These are phyloP conservation scores for Dissophora globulifera DNA, from an alignment of 192 early-diverging fungal genomes.

Conservation along the genomic window DNA sequence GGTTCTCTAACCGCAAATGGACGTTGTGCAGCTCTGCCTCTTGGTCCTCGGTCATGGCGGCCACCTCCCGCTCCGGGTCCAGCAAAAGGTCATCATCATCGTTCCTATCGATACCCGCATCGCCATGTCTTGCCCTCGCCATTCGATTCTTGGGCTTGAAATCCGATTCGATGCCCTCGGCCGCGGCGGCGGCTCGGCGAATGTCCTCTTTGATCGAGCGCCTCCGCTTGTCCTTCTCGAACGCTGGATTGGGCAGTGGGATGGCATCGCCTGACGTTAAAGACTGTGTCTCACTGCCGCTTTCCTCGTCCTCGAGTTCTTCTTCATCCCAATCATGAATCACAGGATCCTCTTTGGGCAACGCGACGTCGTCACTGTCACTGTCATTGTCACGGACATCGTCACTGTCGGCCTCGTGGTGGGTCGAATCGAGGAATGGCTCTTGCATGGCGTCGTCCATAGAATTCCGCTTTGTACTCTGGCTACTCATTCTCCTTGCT, in stretches of 20 bases:
- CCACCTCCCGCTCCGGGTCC: conserved; percentile 38
- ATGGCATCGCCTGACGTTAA: background rate
- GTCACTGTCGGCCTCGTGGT: background rate
- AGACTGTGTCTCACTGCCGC: background rate
- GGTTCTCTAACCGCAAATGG: conserved; percentile 41
- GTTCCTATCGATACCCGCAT: background rate
- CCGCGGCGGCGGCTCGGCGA: conserved; percentile 3
- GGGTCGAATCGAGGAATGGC: background rate
- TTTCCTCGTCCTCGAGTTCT: conserved; percentile 46
- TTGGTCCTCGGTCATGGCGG: conserved; percentile 39
- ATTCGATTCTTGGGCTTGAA: background rate
- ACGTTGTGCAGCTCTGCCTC: conserved; percentile 36
- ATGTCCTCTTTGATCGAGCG: background rate
- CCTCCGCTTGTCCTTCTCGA: background rate
- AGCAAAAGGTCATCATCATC: conserved; percentile 24
- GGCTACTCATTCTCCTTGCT: no score
- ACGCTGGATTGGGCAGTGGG: background rate
- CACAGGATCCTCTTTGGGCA: conserved; percentile 35
- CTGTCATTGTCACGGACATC: background rate
- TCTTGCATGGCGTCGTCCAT: background rate
- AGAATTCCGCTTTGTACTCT: no score
- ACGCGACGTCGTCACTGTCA: conserved; percentile 3
- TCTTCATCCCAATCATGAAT: conserved; percentile 50
- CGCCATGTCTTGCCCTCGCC: background rate
- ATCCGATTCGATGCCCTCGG: background rate